Conservation (phyloP, 2,329 filamentous ascomycete genomes). For the Akanthomyces dipterigenus region DNA sequence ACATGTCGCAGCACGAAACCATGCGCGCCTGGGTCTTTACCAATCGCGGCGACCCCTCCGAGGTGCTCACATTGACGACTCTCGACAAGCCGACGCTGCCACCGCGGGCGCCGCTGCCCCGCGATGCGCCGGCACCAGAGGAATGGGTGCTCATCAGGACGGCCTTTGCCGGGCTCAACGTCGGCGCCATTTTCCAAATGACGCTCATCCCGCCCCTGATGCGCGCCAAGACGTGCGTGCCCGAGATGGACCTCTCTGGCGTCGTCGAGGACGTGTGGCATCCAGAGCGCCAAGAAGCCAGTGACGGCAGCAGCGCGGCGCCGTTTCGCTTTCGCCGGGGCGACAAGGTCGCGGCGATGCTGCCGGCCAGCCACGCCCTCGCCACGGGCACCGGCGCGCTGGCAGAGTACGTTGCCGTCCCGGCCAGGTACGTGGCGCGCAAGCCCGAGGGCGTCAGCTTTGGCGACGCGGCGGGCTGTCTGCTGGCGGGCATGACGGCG, state of each 20-base stretch:
- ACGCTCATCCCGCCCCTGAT: conserved; percentile 32
- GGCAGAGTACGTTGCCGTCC: conserved; percentile 32
- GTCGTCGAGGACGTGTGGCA: conserved; percentile 30
- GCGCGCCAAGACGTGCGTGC: conserved; percentile 29
- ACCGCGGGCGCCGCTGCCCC: conserved; percentile 22
- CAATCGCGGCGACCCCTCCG: conserved; percentile 21
- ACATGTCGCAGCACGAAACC: not conserved
- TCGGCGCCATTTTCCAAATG: conserved; percentile 35
- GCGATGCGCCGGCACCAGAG: conserved; percentile 20
- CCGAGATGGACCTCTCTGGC: conserved; percentile 39
- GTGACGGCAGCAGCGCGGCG: not conserved
- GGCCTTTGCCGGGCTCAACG: conserved; percentile 39
- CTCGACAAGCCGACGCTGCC: conserved; percentile 20
- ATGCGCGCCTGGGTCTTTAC: conserved; percentile 24
- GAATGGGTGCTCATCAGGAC: conserved; percentile 34
- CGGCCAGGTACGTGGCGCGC: conserved; percentile 25
- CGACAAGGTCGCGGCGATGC: conserved; percentile 31
- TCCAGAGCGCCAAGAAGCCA: conserved; percentile 14
- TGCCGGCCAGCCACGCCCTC: conserved; percentile 27
- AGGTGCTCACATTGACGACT: conserved; percentile 21
- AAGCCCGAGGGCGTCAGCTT: conserved; percentile 25
- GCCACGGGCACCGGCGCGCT: conserved; percentile 32
- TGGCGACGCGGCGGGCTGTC: conserved; percentile 30
- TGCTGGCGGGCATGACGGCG: conserved; percentile 34
- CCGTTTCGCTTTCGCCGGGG: conserved; percentile 23